Evolutionary conservation across 1,284 basidiomycete species (phyloP), one percentile per base, ranked within the genome.

Genomic region (Cryptococcus floricola): DNA sequence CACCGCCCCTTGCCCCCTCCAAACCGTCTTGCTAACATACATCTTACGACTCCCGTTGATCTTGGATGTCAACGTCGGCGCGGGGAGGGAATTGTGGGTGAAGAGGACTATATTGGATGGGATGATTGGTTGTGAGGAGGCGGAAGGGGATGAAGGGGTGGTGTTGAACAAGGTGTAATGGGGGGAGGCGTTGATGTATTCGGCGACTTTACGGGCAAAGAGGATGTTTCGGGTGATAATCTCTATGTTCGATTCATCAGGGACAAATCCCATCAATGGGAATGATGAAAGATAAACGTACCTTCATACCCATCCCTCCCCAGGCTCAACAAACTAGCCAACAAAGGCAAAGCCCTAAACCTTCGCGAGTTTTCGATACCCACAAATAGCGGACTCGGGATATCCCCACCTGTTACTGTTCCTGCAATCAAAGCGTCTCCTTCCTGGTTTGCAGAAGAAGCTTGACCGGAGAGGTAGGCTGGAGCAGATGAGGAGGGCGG

Each of bases 41-140:
- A 80, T 70, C 54, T 64, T 65, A 23, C 77, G 61, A 6, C 70
- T 70, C 4, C 53, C 65, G 53, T 82, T 82, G 62, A 82, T 73
- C 1, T 65, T 72, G 13, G 62, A 54, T 0, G 74, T 65, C n/a
- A 81, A 63, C 5, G 52, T 53, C 0, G 61, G 57, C 0, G 72
- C 71, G 0, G 60, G 42, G 1, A 46, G 51, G 2, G 45, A 28
- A 45, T 65, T 58, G 10, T 64, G 63, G 13, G 63, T 2, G 34
- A 82, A 82, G 5, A 81, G 71, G 23, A 82, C 77, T 39, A 81
- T 73, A 62, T 81, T 81, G 45, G 80, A 67, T 1, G 70, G 74
- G 12, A 79, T 63, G 13, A 67, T 72, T 12, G 56, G 58, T 4
- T 39, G 53, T n/a, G 41, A 47, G 52, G 48, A 53, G 13, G 31